Conservation (phyloP, 2,329 filamentous ascomycete species). For the Pezizomycotina sp. region DNA sequence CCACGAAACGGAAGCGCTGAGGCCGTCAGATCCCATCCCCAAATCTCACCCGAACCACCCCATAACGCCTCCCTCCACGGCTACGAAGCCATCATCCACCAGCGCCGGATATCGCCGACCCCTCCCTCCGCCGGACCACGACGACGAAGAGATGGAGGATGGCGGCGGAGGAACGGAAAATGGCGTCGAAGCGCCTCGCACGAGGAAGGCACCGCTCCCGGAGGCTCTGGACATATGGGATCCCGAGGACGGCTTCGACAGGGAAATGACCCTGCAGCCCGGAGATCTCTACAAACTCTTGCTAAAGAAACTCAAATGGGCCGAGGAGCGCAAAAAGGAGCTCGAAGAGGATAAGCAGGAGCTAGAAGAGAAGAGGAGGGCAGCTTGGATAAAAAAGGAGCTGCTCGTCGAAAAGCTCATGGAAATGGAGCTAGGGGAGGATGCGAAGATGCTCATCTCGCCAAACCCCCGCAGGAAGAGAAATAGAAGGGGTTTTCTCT, state of each 20-base stretch:
- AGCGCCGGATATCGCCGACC: slow-evolving; percentile 3
- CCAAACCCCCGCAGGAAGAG: no score
- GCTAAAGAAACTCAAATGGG: slow-evolving; percentile 53
- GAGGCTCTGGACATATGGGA: slow-evolving; percentile 20
- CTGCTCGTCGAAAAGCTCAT: slow-evolving; percentile 58
- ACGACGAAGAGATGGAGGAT: slow-evolving; percentile 10
- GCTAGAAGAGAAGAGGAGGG: slow-evolving; percentile 49
- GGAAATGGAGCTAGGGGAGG: slow-evolving; percentile 49
- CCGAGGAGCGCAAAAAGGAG: slow-evolving; percentile 46
- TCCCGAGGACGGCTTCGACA: slow-evolving; percentile 23
- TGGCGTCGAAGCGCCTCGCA: slow-evolving; percentile 16
- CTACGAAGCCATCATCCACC: slow-evolving; percentile 4
- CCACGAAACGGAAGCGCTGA: slow-evolving; percentile 85
- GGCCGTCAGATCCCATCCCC: slow-evolving; percentile 59
- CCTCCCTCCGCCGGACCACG: slow-evolving; percentile 8
- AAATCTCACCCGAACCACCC: slow-evolving; percentile 41
- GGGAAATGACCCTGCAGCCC: slow-evolving; percentile 33
- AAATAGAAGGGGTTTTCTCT: background rate
- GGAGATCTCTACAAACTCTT: slow-evolving; percentile 48
- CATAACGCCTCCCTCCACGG: slow-evolving; percentile 27
- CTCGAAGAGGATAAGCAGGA: slow-evolving; percentile 48
- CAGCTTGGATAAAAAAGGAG: slow-evolving; percentile 68
- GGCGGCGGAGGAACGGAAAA: background rate
- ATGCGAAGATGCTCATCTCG: slow-evolving; percentile 39
- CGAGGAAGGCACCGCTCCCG: no score